Evolutionary conservation across 306 rosid genomes (phyloP), one percentile per base, ranked within the genome.

Genomic region (Begonia fuchsioides): DNA sequence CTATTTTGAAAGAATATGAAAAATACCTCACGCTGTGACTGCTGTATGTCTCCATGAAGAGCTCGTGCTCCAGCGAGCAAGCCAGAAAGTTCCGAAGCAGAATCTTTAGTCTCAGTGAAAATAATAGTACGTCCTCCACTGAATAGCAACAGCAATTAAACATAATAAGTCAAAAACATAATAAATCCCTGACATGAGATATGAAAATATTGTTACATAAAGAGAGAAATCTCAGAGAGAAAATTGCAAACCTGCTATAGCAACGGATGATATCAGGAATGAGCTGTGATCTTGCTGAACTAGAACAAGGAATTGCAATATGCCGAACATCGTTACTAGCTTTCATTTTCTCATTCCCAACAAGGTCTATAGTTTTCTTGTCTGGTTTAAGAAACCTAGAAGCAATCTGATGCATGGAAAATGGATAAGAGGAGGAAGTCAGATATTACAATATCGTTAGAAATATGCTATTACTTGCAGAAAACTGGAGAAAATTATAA

Each of bases 271-370:
- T 58, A 46, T 88, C 97, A 17, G 97, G 97, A 61, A 88, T 88
- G 58, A 88, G 73, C 20, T 73, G 82, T 38, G 88, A 32, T 68
- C 79, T 81, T 17, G 86, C 86, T 54, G 86, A 8, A 65, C 66
- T 54, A 39, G 75, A 72, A 66, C 95, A 88, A 1, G 97, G 97
- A 63, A 88, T 81, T 68, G 79, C 83, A 63, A 88, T 84, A 75
- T 88, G 97, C 46, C 95, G 74, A 43, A 88, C 93, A 72, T 59
- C 82, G 43, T 52, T 58, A 67, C 95, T 84, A 19, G 95, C 97
- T 65, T 88, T 88, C 97, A 88, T 84, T 52, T 74, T 88, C 61
- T 81, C 86, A 62, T 84, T 88, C 55, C 97, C 97, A 32, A 88
- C 95, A 62, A 88, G 90, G 73, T 88, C 97, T 6, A 51, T 82